Base-by-base conservation (phyloP, 2,329 filamentous ascomycete species). In the Monosporascus sp. region DNA sequence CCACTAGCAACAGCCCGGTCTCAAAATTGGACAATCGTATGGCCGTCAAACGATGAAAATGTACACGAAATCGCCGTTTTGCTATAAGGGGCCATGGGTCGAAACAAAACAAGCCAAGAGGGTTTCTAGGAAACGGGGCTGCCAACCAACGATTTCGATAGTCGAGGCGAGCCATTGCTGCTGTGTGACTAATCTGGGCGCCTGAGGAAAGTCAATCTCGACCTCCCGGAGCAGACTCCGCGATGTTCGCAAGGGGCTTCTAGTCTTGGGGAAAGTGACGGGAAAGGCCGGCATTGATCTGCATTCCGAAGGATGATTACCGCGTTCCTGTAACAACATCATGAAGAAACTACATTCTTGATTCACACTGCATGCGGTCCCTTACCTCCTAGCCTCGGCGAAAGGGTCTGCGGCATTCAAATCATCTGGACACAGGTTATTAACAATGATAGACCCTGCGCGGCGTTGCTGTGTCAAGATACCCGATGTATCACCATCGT, bases 101-200 rank as follows among this genome's bases (percentile, higher is more conserved):
- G 53, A 61, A 53, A 53, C 48, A 45, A 50, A 47, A 49, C 22
- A 31, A 37, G 44, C 27, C 18, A 53, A 38, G 15, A 51, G 46
- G 47, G 45, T 50, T 47, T 47, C 39, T 51, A 50, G 37, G 39
- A 49, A 39, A 49, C 39, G 44, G 46, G 41, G 52, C 41, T 25
- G 44, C 18, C 39, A 39, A 48, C 61, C 58, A 59, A 63, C 58
- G 35, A 59, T 58, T 57, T 61, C 52, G 46, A 53, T 52, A 52
- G 48, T 55, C 55, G 55, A 64, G 61, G 57, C 59, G 60, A 63
- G 53, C 50, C 53, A 27, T 55, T 41, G 39, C 58, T 63, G 61
- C 41, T 47, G 59, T 65, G 57, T 44, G 50, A 65, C 62, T 20
- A 18, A 45, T 48, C 4, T 53, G 47, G 52, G 50, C 50, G 56